Evolutionary conservation across 2,329 filamentous ascomycete genomes (phyloP).

Genomic region (Pseudogymnoascus sp.): DNA sequence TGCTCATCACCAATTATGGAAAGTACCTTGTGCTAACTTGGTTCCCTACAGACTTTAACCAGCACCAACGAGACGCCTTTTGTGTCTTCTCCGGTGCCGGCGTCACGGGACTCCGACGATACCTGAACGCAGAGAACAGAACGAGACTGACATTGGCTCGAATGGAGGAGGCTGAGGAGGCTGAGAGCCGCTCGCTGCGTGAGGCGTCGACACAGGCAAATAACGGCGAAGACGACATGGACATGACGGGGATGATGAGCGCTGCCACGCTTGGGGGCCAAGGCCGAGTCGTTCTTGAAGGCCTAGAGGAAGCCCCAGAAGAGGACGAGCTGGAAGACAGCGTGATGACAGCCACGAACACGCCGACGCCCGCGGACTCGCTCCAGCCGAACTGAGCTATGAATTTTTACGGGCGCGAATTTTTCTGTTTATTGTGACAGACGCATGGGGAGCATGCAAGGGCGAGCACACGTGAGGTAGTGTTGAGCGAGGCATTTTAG

Average conservation of each 20-base stretch:
- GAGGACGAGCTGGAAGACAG: not conserved
- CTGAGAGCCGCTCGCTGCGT: not conserved
- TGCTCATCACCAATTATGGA: not conserved
- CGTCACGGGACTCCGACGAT: conserved; percentile 67
- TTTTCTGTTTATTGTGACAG: not conserved
- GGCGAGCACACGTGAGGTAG: not conserved
- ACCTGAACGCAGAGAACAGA: conserved; percentile 50
- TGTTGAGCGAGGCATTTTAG: conserved; percentile 3
- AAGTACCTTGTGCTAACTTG: conserved; percentile 8
- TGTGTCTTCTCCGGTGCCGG: conserved; percentile 93
- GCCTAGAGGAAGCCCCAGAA: not conserved
- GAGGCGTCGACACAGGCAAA: not conserved
- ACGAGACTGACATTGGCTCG: not conserved
- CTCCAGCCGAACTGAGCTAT: not conserved
- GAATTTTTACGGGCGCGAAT: not conserved
- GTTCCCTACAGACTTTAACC: conserved; percentile 68
- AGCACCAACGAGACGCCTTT: conserved; percentile 90
- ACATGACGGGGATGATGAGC: not conserved
- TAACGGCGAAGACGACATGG: not conserved
- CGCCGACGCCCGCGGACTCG: not conserved
- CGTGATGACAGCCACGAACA: not conserved
- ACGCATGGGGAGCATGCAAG: not conserved
- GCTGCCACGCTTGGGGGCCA: not conserved
- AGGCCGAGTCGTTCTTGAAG: not conserved
- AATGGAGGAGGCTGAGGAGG: not conserved